These are phyloP conservation scores for Fusarium tuaranense DNA, from an alignment of 2,329 filamentous ascomycete species.

Conservation along the genomic window DNA sequence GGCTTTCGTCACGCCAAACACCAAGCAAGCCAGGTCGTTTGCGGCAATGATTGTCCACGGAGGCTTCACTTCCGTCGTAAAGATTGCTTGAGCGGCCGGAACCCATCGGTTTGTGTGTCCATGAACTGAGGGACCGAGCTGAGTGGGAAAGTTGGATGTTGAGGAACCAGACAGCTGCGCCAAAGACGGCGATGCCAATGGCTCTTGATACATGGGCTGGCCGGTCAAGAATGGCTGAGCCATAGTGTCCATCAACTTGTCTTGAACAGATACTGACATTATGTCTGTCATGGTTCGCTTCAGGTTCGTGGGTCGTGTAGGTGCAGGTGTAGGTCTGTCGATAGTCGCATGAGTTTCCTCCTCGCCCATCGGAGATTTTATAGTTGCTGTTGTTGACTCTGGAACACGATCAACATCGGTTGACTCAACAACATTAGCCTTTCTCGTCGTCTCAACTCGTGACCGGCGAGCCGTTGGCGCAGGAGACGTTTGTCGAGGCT, in stretches of 20 bases:
- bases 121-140: conserved; percentile 75
- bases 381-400: conserved; percentile 48
- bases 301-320: conserved; percentile 73
- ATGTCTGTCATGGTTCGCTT: conserved; percentile 93
- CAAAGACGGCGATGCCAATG: conserved; percentile 57
- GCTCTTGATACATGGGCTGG: conserved; percentile 51
- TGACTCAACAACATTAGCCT: conserved; percentile 30
- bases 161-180: conserved; percentile 53
- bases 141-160: conserved; percentile 57
- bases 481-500: conserved; percentile 51
- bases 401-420: conserved; percentile 50
- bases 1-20: conserved; percentile 98
- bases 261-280: conserved; percentile 78
- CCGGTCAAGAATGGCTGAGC: conserved; percentile 79
- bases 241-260: conserved; percentile 86
- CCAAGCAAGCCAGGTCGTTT: conserved; percentile 94
- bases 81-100: conserved; percentile 94
- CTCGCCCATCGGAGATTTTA: conserved; percentile 53
- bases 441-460: conserved; percentile 27
- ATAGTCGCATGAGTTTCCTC: conserved; percentile 65
- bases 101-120: conserved; percentile 91
- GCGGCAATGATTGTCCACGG: conserved; percentile 97
- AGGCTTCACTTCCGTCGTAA: conserved; percentile 90
- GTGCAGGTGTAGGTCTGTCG: conserved; percentile 58
- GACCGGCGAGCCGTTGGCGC: conserved; percentile 36